These are phyloP conservation scores for Nothophoma quercina DNA, from an alignment of 2,329 filamentous ascomycete species.

Conservation along the genomic window DNA sequence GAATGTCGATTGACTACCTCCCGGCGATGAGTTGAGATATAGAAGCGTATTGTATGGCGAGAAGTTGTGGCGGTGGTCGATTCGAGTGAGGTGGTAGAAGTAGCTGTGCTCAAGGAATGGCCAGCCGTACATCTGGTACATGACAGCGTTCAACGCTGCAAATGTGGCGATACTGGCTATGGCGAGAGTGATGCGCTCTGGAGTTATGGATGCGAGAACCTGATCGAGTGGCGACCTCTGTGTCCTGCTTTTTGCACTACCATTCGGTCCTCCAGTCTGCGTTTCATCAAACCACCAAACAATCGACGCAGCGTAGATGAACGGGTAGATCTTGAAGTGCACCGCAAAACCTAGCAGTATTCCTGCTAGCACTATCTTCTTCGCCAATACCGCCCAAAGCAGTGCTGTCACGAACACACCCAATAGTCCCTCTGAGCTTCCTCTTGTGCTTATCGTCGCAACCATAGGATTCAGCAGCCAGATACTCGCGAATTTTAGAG, in stretches of 20 bases:
- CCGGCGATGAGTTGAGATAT: conserved; percentile 78
- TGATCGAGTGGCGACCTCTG: conserved; percentile 31
- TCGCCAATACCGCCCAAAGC: conserved; percentile 79
- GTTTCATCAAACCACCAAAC: conserved; percentile 79
- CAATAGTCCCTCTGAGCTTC: conserved; percentile 89
- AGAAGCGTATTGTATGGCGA: conserved; percentile 93
- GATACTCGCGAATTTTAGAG: conserved; percentile 80
- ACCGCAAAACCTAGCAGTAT: conserved; percentile 81
- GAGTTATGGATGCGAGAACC: conserved; percentile 38
- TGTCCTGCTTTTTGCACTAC: not conserved
- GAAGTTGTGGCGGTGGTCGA: conserved; percentile 98
- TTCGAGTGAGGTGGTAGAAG: conserved; percentile 88
- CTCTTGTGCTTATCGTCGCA: conserved; percentile 92
- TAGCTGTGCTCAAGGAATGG: conserved; percentile 91
- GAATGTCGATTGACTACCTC: conserved; percentile 35
- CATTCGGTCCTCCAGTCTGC: conserved; percentile 28
- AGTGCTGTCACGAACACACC: conserved; percentile 84
- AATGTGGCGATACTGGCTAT: conserved; percentile 77
- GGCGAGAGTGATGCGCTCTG: conserved; percentile 63
- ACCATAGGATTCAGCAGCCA: conserved; percentile 99
- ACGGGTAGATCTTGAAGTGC: conserved; percentile 99
- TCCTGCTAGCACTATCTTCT: conserved; percentile 71
- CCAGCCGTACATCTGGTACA: conserved; percentile 77
- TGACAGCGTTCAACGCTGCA: conserved; percentile 73
- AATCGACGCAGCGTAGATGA: conserved; percentile 87